Base-by-base conservation (phyloP, 2,329 filamentous ascomycete genomes). In the Colletotrichum sidae region DNA sequence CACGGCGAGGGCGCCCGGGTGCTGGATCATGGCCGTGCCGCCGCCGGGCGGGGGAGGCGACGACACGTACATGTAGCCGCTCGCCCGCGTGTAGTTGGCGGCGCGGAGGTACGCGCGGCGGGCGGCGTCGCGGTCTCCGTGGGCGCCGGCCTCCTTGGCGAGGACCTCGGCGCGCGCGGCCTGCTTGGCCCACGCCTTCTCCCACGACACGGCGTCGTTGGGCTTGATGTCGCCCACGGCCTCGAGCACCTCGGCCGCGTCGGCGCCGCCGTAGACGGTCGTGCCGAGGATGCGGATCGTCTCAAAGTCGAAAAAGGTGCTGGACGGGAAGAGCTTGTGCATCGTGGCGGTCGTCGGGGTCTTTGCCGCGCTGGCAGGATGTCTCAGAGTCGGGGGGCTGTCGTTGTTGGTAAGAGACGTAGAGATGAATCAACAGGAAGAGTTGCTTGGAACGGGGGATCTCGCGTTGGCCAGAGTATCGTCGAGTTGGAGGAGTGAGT, bases 231-330 rank as follows among this genome's bases (percentile, higher is more conserved):
- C 65, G 9, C 69, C 72, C 1, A 72, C 73, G 8, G 79, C 77
- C 35, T 77, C 74, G 5, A 83, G 74, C 11, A 70, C 74, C 60
- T 84, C 81, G 25, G 72, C 79, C 2, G 79, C 70, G 6, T 83
- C 80, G 56, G 71, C 71, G 0, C 81, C 81, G 3, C 73, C 74
- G 12, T 68, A 69, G 0, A 74, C 70, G 0, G 79, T 73, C 2
- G 69, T 78, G 49, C 75, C 77, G 6, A 83, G 75, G 33, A 83
- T 53, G 6, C 81, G 78, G 11, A 79, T 53, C 5, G 72, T 69
- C 67, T 83, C 81, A 65, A 83, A 83, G 67, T 83, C 71, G 74
- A 79, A 82, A 60, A 81, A 80, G 17, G 59, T 47, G 53, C 17
- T 17, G 17, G 70, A 51, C 39, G 45, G 58, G 67, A 77, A 56